Evolutionary conservation across 768 basidiomycete species (phyloP).

Genomic region (Coprinellus micaceus): DNA sequence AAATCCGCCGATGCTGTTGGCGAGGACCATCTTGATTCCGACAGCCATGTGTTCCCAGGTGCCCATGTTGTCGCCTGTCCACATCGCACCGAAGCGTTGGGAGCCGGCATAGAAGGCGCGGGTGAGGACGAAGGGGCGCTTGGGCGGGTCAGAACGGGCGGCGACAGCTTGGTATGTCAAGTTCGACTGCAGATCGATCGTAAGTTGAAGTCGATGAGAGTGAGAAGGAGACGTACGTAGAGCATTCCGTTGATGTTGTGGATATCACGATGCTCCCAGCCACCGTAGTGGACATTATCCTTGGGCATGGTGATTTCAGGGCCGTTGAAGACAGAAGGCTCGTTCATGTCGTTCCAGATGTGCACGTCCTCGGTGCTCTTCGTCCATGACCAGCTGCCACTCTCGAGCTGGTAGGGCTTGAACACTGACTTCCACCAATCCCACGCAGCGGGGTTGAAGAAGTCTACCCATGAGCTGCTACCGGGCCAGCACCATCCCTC

Average conservation of each 20-base stretch:
- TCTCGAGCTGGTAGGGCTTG: constrained; percentile 49
- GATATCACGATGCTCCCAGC: constrained; percentile 97
- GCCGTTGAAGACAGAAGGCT: constrained; percentile 99
- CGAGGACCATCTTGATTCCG: constrained; percentile 89
- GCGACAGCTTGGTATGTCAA: constrained; percentile 77
- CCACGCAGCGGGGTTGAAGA: constrained; percentile 89
- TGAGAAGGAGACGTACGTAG: constrained; percentile 45
- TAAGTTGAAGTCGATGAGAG: background rate
- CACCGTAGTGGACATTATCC: constrained; percentile 77
- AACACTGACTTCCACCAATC: constrained; percentile 89
- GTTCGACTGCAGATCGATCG: constrained; percentile 64
- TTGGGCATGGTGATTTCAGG: constrained; percentile 83
- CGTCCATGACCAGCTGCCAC: constrained; percentile 69
- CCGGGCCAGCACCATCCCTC: constrained; percentile 99
- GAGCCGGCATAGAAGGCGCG: constrained; percentile 95
- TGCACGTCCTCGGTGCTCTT: constrained; percentile 79
- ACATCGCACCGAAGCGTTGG: constrained; percentile 94
- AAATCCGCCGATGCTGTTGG: constrained; percentile 87
- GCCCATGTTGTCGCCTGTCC: constrained; percentile 98
- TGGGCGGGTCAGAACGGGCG: constrained; percentile 67
- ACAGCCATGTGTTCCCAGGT: constrained; percentile 98
- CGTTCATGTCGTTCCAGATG: constrained; percentile 99
- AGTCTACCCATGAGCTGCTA: constrained; percentile 94
- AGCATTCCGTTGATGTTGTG: constrained; percentile 99
- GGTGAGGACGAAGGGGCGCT: constrained; percentile 92